Evolutionary conservation across 257 asterid genomes (phyloP), one percentile per base, ranked within the genome.

Genomic region (Parsonsia alboflavescens): DNA sequence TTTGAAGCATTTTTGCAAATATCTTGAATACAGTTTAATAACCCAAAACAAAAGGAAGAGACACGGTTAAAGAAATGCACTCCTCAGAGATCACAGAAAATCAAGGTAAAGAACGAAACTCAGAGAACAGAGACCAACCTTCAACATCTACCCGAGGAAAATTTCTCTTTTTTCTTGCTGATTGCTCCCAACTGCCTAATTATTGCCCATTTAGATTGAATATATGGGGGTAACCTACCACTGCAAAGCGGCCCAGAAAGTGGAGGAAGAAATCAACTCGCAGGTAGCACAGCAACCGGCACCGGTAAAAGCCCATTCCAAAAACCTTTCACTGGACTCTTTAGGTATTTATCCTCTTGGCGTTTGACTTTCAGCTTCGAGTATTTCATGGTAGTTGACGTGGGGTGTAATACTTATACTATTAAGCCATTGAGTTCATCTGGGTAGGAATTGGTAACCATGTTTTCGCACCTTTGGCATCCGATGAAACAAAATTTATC

Each of bases 1-100:
- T 71, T 50, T 61, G 61, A n/a, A 70, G 11, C 82, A 77, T 80
- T 82, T 75, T 41, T 15, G 54, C 81, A 50, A 77, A 72, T 77
- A 64, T 5, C 16, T 77, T 4, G 57, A 12, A 24, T 41, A 72
- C 75, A 26, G 13, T 24, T 48, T 19, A n/a, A 22, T 9, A 2
- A 2, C 33, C 63, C 63, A 2, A 10, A 22, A 57, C 10, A 9
- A 57, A 22, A 22, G 10, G 24, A 6, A 4, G 1, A 53, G 10
- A 53, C 21, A 3, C 56, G 2, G 56, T 1, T 17, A 11, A 17
- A 53, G 59, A 53, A 19, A 21, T 53, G 19, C 0, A 57, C 33
- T 57, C 1, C 16, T 3, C 15, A 56, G 63, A 56, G 13, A 56
- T 56, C 63, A n/a, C 5, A 56, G 4, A 6, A 56, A 56, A 56